Percentiles rank a stretch among this genome's conserved stretches.
Evolutionary conservation across 192 early-diverging fungal species (phyloP).

Genomic region (Podila epicladia): DNA sequence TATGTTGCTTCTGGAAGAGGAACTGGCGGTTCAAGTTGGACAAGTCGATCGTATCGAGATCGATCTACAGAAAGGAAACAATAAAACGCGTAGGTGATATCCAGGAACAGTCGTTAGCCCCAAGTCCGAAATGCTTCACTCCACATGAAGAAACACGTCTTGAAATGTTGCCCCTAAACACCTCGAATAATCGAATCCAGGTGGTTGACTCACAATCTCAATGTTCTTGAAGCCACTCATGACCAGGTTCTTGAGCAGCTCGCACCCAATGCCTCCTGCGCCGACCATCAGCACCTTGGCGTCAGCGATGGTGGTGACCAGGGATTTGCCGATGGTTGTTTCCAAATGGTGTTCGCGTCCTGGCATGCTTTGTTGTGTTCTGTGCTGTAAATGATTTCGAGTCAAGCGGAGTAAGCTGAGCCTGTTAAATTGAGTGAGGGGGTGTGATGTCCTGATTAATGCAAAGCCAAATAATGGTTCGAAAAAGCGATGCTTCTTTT

Average conservation of each 20-base stretch:
- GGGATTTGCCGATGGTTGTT: conserved; percentile 36
- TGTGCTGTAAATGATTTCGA: not conserved
- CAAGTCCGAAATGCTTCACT: too few relatives aligned
- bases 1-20: conserved; percentile 94
- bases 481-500: too few relatives aligned
- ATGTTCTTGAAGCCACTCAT: conserved; percentile 88
- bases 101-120: not conserved
- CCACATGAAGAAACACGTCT: too few relatives aligned
- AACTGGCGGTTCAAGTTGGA: conserved; percentile 99
- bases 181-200: not conserved
- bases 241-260: conserved; percentile 95
- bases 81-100: not conserved
- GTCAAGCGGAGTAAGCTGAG: not conserved
- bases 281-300: conserved; percentile 73
- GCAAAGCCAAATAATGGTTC: too few relatives aligned
- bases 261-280: conserved; percentile 98
- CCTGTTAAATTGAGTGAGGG: too few relatives aligned
- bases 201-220: conserved; percentile 62
- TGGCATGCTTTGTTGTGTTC: conserved; percentile 1
- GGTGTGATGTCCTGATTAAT: too few relatives aligned
- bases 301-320: conserved; percentile 14
- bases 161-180: too few relatives aligned
- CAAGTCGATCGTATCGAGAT: conserved; percentile 98
- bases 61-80: conserved; percentile 67
- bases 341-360: conserved; percentile 38